These are phyloP conservation scores for Penicillium corylophilum DNA, from an alignment of 2,329 filamentous ascomycete species.

Conservation along the genomic window DNA sequence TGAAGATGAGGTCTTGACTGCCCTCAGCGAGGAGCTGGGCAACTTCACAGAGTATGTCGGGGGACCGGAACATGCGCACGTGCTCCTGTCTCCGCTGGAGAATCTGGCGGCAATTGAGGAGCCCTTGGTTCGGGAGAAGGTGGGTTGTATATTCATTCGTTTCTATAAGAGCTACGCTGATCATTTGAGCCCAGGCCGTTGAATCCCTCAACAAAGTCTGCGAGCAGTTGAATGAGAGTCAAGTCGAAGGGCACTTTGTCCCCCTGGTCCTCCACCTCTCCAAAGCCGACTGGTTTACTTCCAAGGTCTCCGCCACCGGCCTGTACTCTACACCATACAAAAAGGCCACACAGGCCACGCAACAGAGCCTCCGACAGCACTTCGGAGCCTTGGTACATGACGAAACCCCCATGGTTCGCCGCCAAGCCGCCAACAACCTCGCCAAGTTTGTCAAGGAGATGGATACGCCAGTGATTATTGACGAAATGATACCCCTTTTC, in stretches of 20 bases:
- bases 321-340: conserved; percentile 92
- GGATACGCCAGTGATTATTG: conserved; percentile 84
- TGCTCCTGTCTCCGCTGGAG: conserved; percentile 93
- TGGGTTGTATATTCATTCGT: conserved; percentile 41
- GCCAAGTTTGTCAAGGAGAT: conserved; percentile 98
- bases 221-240: conserved; percentile 81
- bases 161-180: conserved; percentile 2
- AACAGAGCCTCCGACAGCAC: conserved; percentile 87
- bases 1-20: conserved; percentile 96
- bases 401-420: conserved; percentile 97
- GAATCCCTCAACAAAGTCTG: conserved; percentile 99
- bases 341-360: conserved; percentile 81
- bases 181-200: conserved; percentile 66
- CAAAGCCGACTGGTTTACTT: conserved; percentile 99
- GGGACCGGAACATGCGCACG: conserved; percentile 88
- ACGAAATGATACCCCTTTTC: conserved; percentile 99
- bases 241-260: conserved; percentile 97
- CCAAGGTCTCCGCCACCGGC: conserved; percentile 95
- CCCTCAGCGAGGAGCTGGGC: conserved; percentile 93
- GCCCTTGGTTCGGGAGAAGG: conserved; percentile 96
- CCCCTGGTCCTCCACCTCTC: conserved; percentile 92
- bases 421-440: conserved; percentile 93
- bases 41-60: conserved; percentile 98
- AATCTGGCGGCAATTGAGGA: conserved; percentile 98
- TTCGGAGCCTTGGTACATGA: conserved; percentile 94